Base-by-base conservation (phyloP, 2,329 filamentous ascomycete genomes). In the Nannizziopsis barbatae region DNA sequence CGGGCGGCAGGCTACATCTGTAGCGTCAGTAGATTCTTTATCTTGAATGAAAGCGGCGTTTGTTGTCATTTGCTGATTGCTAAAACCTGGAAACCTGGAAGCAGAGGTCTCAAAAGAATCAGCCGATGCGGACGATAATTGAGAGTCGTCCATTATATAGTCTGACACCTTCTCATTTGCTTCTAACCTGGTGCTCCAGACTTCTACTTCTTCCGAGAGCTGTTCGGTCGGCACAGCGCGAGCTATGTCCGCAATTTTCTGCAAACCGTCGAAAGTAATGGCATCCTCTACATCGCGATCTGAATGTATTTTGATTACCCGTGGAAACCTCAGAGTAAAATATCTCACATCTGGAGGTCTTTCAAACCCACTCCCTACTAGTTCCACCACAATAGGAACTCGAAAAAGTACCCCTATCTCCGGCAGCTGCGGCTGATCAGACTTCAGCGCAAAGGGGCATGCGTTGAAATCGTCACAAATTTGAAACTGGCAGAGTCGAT, bases 361-460 rank as follows among this genome's bases (percentile, higher is more conserved):
- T 51, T 87, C 83, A 56, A 88, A 95, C 0, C 83, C 81, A 53
- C 86, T 85, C 46, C 86, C 89, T 18, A 84, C 73, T 51, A 94
- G 70, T 56, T 94, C 89, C 49, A 88, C 84, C 0, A 95, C 79
- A 15, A 86, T 76, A 0, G 87, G 87, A 0, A 73, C 70, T 5
- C 73, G 75, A 62, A 94, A 94, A 1, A 81, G 64, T 3, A 63
- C 58, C 22, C 65, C 62, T 50, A 69, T 65, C 17, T 52, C 49
- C 1, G 65, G 59, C 5, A 69, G 54, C 31, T 52, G 52, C 12
- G 45, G 69, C 9, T 66, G 63, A 9, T 74, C 70, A 15, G 75
- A 65, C 12, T 71, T 65, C 7, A 83, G 57, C 1, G 63, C 55
- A 39, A 78, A 73, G 0, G 59, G 56, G 0, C 57, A 50, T 7